Base-by-base conservation (phyloP, 495 filamentous ascomycete species). In the Aspergillus campestris region DNA sequence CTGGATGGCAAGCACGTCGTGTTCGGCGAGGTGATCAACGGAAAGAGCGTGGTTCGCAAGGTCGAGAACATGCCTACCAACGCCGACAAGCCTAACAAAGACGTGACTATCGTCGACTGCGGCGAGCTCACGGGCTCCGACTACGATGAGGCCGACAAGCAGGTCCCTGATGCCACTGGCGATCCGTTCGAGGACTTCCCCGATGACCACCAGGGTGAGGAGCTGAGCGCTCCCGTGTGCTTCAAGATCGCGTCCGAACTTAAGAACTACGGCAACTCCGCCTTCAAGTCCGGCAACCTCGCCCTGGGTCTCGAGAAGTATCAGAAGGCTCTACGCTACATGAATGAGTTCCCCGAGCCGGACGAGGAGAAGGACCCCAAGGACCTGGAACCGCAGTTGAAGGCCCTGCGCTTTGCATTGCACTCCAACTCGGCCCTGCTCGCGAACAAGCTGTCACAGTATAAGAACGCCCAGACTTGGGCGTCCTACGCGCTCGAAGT, bases 171-270 rank as follows among this genome's bases (percentile, higher is more conserved):
- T 61, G 69, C 75, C 28, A 90, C 85, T 12, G 92, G 94, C 41
- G 92, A 99, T 65, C 74, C 81, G 9, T 96, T 94, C 68, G 94
- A 97, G 65, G 94, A 97, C 62, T 99, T 86, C 71, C 91, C 92
- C 18, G 89, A 94, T 59, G 92, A 99, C 68, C 77, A 83, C 53
- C 75, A 81, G 29, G 84, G 81, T 3, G 56, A 72, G 31, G 73
- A 84, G 50, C 78, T 91, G 37, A 73, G 84, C 44, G 67, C 66
- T 6, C 63, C 62, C 8, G 52, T 65, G 14, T 61, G 56, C 47
- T 70, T 62, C 56, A 78, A 83, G 61, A 88, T 99, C 51, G 88
- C 87, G 3, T 69, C 74, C n/a, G 85, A 86, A 52, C 78, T 95
- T 54, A 98, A 98, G 71, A 86, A 84, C 13, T 91, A 84, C 54